A percentile compares a stretch with the other conserved stretches of the same genome.
Evolutionary conservation across 208 protist genomes (phyloP).

Genomic region (Crithidia brevicula): DNA sequence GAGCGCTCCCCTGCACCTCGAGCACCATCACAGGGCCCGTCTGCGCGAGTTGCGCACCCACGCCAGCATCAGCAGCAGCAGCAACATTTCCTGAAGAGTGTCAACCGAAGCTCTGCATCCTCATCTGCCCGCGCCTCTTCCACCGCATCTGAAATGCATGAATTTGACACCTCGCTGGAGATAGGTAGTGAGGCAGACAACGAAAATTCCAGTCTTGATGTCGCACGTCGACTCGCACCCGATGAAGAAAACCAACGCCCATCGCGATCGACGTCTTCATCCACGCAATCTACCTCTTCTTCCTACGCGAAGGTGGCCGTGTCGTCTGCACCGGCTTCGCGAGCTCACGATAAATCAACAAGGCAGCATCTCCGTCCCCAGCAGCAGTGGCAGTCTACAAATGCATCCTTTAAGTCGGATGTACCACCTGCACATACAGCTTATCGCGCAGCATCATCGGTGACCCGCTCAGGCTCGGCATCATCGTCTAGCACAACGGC

Average conservation of each 20-base stretch:
- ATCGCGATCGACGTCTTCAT: too few species aligned
- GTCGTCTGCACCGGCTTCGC: too few species aligned
- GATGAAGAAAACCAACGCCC: background rate
- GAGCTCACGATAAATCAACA: too few species aligned
- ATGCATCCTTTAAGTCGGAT: background rate
- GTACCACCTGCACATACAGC: background rate
- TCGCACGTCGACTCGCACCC: background rate
- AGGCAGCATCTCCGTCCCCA: too few species aligned
- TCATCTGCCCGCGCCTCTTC: background rate
- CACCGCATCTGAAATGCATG: background rate
- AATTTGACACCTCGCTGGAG: conserved; percentile 4
- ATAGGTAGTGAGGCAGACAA: background rate
- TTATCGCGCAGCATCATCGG: conserved; percentile 7
- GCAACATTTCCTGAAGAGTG: background rate
- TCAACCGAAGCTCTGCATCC: too few species aligned
- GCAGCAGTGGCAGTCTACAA: too few species aligned
- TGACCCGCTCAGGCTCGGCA: background rate
- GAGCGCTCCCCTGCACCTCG: conserved; percentile 6
- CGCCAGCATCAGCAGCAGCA: background rate
- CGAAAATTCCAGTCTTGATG: background rate
- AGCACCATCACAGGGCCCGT: background rate
- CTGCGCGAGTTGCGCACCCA: background rate
- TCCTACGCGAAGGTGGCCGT: too few species aligned
- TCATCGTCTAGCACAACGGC: background rate
- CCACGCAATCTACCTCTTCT: too few species aligned